Conservation (phyloP, 1,139 yeast species). For the Hyphopichia wangnamkhiaoensis region DNA sequence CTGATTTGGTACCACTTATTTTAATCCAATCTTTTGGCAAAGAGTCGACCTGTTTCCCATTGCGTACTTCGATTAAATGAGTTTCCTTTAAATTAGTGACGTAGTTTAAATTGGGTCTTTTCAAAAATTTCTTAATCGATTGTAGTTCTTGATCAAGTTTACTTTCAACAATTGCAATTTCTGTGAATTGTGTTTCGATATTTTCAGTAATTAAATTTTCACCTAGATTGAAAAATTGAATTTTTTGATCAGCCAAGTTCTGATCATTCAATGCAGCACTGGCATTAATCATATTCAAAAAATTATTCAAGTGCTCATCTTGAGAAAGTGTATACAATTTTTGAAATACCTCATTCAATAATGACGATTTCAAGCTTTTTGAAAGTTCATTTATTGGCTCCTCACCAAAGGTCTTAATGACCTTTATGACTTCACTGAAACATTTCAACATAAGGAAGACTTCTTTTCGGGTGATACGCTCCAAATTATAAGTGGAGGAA, state of each 20-base stretch:
- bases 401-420: conserved; percentile 27
- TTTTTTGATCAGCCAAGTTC: conserved; percentile 44
- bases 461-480: conserved; percentile 64
- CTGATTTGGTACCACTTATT: conserved; percentile 68
- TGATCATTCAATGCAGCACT: conserved; percentile 55
- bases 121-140: conserved; percentile 44
- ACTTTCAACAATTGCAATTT: conserved; percentile 45
- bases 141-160: conserved; percentile 53
- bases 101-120: conserved; percentile 60
- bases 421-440: conserved; percentile 38
- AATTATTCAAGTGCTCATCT: conserved; percentile 23
- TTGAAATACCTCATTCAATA: conserved; percentile 23
- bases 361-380: conserved; percentile 20
- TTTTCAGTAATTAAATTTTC: conserved; percentile 39
- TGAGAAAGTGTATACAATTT: conserved; percentile 19
- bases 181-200: conserved; percentile 38
- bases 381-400: conserved; percentile 13
- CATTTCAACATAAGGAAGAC: conserved; percentile 58
- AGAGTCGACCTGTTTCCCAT: conserved; percentile 49
- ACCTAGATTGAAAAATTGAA: conserved; percentile 52
- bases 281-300: conserved; percentile 57
- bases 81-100: conserved; percentile 63
- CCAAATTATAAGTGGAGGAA: conserved; percentile 31
- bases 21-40: conserved; percentile 78
- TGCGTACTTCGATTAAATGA: conserved; percentile 72